phyloP scores from a whole-genome alignment of 1,284 basidiomycete species.

The Cryptococcus depauperatus region DNA sequence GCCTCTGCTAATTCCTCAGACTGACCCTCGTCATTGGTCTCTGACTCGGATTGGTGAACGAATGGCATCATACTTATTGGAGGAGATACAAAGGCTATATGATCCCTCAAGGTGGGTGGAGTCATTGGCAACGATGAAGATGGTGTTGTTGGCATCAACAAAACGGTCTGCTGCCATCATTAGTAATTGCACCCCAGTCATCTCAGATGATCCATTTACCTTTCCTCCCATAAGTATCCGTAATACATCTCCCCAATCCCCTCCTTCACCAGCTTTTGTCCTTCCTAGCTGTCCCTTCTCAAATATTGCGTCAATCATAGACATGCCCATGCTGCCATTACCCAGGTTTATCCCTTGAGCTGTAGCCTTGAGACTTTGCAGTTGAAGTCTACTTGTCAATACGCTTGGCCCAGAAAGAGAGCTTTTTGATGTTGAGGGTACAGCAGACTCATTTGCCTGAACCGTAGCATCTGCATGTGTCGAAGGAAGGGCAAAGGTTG shows the following conservation, averaged over 20 bases:
- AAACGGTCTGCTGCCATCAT: conserved; percentile 55
- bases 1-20: conserved; percentile 4
- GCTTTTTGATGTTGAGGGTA: neutral
- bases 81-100: conserved; percentile 53
- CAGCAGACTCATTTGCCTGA: conserved; percentile 5
- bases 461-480: conserved; percentile 14
- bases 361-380: conserved; percentile 71
- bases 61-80: conserved; percentile 12
- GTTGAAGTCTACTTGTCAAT: conserved; percentile 50
- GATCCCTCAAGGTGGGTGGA: conserved; percentile 67
- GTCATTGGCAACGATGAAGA: conserved; percentile 51
- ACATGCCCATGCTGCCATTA: conserved; percentile 66
- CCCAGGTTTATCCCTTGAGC: conserved; percentile 66
- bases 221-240: conserved; percentile 58
- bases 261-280: conserved; percentile 55
- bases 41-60: conserved; percentile 10
- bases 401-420: conserved; percentile 7
- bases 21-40: neutral
- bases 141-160: conserved; percentile 64
- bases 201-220: conserved; percentile 45
- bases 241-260: conserved; percentile 72
- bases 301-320: conserved; percentile 69
- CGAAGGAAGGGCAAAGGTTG: conserved; percentile 31
- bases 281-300: conserved; percentile 54
- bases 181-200: neutral